Evolutionary conservation across 2,329 filamentous ascomycete species (phyloP).

Genomic region (Chaetomium strumarium): DNA sequence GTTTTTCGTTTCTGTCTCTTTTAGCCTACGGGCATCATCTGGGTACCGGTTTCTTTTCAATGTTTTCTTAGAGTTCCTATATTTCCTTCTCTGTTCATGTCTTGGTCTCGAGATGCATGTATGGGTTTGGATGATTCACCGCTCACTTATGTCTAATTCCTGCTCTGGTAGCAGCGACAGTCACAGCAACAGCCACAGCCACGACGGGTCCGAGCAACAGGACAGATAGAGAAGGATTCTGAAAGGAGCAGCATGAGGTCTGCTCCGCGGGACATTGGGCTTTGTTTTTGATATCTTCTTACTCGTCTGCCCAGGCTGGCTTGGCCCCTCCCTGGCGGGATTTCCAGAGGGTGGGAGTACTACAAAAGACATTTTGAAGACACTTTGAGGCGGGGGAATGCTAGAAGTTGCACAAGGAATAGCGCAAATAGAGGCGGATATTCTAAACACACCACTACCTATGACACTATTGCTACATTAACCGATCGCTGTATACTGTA

Average conservation of each 20-base stretch:
- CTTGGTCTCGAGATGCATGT: conserved; percentile 13
- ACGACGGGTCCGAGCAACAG: neutral
- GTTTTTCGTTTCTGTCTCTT: conserved; percentile 11
- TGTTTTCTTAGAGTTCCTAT: conserved; percentile 14
- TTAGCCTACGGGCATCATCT: conserved; percentile 1
- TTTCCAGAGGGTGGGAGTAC: conserved; percentile 8
- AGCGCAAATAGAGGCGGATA: conserved; percentile 8
- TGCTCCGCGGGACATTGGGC: conserved; percentile 11
- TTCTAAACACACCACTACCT: neutral
- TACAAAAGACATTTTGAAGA: conserved; percentile 1
- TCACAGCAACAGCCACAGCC: conserved; percentile 7
- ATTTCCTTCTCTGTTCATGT: conserved; percentile 16
- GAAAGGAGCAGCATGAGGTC: conserved; percentile 14
- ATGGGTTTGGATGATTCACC: conserved; percentile 12
- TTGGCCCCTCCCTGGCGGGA: conserved; percentile 14
- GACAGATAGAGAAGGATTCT: conserved; percentile 9
- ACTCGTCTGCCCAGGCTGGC: conserved; percentile 10
- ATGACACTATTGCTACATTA: no score
- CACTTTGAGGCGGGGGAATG: neutral
- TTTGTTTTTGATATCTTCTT: neutral
- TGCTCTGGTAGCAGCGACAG: conserved; percentile 23
- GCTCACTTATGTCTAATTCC: conserved; percentile 19
- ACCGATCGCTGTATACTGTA: neutral
- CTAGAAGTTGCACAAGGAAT: neutral
- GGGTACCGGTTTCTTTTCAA: conserved; percentile 11